phyloP scores from a whole-genome alignment of 2,329 filamentous ascomycete genomes.

The Botrytis byssoidea region DNA sequence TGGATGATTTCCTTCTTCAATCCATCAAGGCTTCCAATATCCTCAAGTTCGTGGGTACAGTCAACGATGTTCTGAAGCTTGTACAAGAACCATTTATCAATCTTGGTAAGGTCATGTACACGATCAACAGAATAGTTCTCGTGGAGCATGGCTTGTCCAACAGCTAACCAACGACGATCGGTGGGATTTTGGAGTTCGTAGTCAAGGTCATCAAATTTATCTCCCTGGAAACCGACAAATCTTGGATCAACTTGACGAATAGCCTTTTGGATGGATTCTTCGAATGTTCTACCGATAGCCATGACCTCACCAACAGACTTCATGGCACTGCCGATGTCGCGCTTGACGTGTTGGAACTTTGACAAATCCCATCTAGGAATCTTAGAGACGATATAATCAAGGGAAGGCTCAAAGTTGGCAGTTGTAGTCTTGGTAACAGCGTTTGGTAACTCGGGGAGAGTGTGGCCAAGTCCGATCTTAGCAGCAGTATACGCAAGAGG shows the following conservation, averaged over 20 bases:
- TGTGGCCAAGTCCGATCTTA: conserved; percentile 96
- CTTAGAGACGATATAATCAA: conserved; percentile 98
- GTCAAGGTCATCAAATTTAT: conserved; percentile 91
- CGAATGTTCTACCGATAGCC: conserved; percentile 97
- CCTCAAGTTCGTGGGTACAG: conserved; percentile 81
- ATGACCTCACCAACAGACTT: conserved; percentile 99
- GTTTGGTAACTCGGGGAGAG: conserved; percentile 91
- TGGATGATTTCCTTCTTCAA: conserved; percentile 85
- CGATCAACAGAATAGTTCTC: conserved; percentile 91
- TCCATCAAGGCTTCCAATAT: conserved; percentile 76
- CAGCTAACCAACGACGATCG: conserved; percentile 94
- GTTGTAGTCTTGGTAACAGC: conserved; percentile 98
- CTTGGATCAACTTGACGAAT: conserved; percentile 94
- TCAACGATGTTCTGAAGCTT: conserved; percentile 98
- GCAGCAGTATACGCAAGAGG: conserved; percentile 95
- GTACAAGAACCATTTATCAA: conserved; percentile 99
- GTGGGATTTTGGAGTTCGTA: conserved; percentile 88
- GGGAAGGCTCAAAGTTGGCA: conserved; percentile 95
- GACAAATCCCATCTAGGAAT: conserved; percentile 97
- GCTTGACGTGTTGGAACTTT: conserved; percentile 99
- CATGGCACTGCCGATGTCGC: conserved; percentile 96
- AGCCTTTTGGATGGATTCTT: conserved; percentile 98
- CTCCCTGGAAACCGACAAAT: conserved; percentile 91
- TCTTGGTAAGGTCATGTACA: conserved; percentile 93
- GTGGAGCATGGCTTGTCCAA: conserved; percentile 96